Percentiles rank a stretch among this genome's conserved stretches.
These are phyloP conservation scores for Wickerhamiella azymoides DNA, from an alignment of 805 yeast species.

Conservation along the genomic window DNA sequence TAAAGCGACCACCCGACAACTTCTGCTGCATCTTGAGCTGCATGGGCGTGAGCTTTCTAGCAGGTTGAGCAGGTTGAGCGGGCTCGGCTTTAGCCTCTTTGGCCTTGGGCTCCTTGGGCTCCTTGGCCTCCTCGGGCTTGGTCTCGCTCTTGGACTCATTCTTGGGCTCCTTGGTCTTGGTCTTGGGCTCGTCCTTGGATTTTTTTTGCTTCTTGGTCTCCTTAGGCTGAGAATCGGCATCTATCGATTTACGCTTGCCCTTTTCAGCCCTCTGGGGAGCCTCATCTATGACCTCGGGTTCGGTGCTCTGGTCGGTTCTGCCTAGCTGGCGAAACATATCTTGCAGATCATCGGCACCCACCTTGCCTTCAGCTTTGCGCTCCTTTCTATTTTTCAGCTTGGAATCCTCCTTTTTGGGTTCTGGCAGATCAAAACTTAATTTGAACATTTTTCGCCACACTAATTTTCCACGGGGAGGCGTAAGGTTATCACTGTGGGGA, in stretches of 20 bases:
- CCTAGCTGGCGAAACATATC: slow-evolving; percentile 13
- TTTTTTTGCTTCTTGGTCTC: background rate
- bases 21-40: slow-evolving; percentile 95
- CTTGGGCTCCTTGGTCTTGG: slow-evolving; percentile 19
- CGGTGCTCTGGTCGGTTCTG: background rate
- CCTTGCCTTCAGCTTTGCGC: slow-evolving; percentile 2
- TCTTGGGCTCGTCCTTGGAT: slow-evolving; percentile 11
- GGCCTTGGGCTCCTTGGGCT: background rate
- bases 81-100: background rate
- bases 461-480: background rate
- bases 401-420: slow-evolving; percentile 8
- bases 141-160: slow-evolving; percentile 13
- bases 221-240: no score
- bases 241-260: background rate
- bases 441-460: slow-evolving; percentile 12
- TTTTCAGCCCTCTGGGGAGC: background rate
- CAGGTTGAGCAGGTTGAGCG: background rate
- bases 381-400: slow-evolving; percentile 7
- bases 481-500: no score
- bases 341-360: slow-evolving; percentile 13
- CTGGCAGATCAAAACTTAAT: slow-evolving; percentile 15
- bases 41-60: slow-evolving; percentile 48
- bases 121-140: background rate
- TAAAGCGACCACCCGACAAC: slow-evolving; percentile 83
- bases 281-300: background rate